A percentile compares a stretch with the other conserved stretches of the same genome.
phyloP scores from a whole-genome alignment of 176 grass and related monocot species.

The Lolium multiflorum region DNA sequence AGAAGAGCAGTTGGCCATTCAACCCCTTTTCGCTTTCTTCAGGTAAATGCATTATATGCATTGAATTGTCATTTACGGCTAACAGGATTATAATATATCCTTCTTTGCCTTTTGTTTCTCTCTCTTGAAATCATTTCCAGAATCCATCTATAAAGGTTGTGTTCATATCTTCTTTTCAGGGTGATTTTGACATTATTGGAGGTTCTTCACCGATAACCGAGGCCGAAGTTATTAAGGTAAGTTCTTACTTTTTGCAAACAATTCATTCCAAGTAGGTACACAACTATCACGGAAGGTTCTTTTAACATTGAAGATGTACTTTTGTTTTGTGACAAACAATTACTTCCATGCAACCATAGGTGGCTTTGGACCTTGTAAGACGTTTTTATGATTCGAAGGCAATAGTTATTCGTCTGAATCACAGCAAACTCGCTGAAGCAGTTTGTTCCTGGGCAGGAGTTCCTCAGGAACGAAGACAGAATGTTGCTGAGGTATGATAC shows the following conservation, averaged over 20 bases:
- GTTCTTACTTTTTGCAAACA: constrained; percentile 25
- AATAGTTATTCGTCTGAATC: constrained; percentile 85
- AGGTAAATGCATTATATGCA: constrained; percentile 60
- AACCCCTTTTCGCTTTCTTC: constrained; percentile 85
- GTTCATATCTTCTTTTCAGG: constrained; percentile 51
- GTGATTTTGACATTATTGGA: constrained; percentile 98
- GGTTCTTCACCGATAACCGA: constrained; percentile 81
- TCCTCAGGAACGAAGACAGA: constrained; percentile 67
- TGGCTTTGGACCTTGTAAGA: constrained; percentile 73
- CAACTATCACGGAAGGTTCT: constrained; percentile 17
- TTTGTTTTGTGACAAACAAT: constrained; percentile 28
- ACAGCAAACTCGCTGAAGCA: constrained; percentile 79
- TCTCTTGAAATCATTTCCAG: constrained; percentile 36
- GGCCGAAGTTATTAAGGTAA: constrained; percentile 89
- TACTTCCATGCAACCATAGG: constrained; percentile 53
- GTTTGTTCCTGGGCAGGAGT: constrained; percentile 90
- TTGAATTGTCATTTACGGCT: constrained; percentile 19
- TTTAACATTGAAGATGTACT: constrained; percentile 15
- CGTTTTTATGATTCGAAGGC: constrained; percentile 75
- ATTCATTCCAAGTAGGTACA: constrained; percentile 10
- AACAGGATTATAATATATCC: neutral
- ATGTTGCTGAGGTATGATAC: constrained; percentile 81
- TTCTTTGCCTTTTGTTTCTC: constrained; percentile 29
- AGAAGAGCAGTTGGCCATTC: constrained; percentile 86
- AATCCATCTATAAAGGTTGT: constrained; percentile 32